Percentiles rank a stretch among this genome's conserved stretches.
These are phyloP conservation scores for Neospora caninum DNA, from an alignment of 169 alveolate genomes.

Conservation along the genomic window DNA sequence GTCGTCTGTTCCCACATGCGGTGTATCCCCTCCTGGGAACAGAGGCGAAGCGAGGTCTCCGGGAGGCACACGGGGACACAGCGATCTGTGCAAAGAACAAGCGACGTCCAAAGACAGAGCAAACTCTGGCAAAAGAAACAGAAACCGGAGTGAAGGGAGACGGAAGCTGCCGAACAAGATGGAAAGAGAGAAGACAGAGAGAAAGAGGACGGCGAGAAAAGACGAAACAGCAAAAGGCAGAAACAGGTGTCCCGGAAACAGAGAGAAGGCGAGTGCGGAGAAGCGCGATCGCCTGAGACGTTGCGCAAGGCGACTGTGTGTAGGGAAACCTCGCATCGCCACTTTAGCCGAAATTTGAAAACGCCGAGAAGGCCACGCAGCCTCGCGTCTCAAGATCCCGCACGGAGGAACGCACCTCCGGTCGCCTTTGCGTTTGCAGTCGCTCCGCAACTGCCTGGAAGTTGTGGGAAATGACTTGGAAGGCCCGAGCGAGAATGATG, in stretches of 20 bases:
- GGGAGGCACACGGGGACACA: not conserved
- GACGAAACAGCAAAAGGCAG: not conserved
- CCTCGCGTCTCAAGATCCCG: too few relatives aligned
- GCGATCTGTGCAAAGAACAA: not conserved
- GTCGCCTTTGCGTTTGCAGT: constrained; percentile 1
- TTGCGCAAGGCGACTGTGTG: too few relatives aligned
- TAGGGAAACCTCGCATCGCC: too few relatives aligned
- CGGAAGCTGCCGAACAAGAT: not conserved
- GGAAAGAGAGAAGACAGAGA: not conserved
- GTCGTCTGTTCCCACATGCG: too few relatives aligned
- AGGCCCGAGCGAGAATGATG: constrained; percentile 34
- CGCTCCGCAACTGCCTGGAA: not conserved
- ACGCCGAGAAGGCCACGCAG: too few relatives aligned
- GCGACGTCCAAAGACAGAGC: not conserved
- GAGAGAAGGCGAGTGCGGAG: not conserved
- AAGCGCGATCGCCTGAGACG: too few relatives aligned
- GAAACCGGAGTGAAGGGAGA: not conserved
- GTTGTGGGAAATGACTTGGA: constrained; percentile 1
- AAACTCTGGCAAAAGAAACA: not conserved
- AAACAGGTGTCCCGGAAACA: not conserved
- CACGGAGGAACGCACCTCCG: constrained; percentile 26
- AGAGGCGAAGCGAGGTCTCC: not conserved
- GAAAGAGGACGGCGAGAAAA: not conserved
- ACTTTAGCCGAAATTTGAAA: too few relatives aligned
- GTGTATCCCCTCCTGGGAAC: too few relatives aligned